A percentile compares a stretch with the other conserved stretches of the same genome.
Conservation (phyloP, 2,329 filamentous ascomycete species). For the Colletotrichum sp. region DNA sequence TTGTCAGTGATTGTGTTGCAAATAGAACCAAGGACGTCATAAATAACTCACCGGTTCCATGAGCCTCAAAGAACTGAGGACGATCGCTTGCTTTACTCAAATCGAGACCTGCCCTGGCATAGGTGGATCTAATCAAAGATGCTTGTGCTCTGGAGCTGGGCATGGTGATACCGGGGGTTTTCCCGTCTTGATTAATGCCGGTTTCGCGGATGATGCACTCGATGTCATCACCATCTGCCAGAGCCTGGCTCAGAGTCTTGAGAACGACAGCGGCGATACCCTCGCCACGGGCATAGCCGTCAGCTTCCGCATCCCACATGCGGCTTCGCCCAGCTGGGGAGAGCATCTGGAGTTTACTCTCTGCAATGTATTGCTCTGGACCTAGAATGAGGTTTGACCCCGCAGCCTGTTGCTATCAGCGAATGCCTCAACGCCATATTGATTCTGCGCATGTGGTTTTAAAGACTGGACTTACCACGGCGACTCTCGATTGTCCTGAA, state of each 20-base stretch:
- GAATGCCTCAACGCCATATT: not conserved
- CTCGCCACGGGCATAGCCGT: slow-evolving; percentile 59
- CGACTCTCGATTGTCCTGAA: slow-evolving; percentile 30
- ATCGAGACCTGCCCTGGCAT: slow-evolving; percentile 21
- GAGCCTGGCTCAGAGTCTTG: slow-evolving; percentile 47
- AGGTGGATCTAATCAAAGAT: slow-evolving; percentile 28
- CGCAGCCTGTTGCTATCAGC: not conserved
- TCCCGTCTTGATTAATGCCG: slow-evolving; percentile 26
- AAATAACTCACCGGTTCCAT: slow-evolving; percentile 35
- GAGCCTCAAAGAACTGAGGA: slow-evolving; percentile 29
- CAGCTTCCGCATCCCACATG: slow-evolving; percentile 47
- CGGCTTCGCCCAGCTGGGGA: slow-evolving; percentile 27
- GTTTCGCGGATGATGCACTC: slow-evolving; percentile 27
- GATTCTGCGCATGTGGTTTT: no score
- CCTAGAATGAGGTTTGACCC: slow-evolving; percentile 26
- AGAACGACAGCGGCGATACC: slow-evolving; percentile 50
- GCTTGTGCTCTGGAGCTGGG: slow-evolving; percentile 34
- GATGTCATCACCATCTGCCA: slow-evolving; percentile 33
- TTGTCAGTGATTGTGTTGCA: not conserved
- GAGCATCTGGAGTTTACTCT: slow-evolving; percentile 12
- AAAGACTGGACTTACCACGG: slow-evolving; percentile 24
- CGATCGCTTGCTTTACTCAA: slow-evolving; percentile 8
- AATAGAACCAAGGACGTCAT: rapidly evolving
- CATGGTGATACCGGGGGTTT: slow-evolving; percentile 33
- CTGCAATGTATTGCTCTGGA: slow-evolving; percentile 14